These are phyloP conservation scores for Mortierella sp. DNA, from an alignment of 371 early-diverging fungal genomes.

Conservation along the genomic window DNA sequence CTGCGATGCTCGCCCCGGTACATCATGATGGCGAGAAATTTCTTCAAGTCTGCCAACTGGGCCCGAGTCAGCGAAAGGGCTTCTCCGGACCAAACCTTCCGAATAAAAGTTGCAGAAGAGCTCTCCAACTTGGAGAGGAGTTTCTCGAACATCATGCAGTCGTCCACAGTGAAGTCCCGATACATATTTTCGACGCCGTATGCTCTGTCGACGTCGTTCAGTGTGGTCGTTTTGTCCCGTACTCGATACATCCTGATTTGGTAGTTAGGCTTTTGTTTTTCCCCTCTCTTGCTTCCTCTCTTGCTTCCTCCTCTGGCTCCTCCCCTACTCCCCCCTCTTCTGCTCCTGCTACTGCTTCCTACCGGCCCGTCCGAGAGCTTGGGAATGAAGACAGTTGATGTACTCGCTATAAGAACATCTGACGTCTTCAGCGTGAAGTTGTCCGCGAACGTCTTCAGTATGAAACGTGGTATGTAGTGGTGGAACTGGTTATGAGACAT, in stretches of 20 bases:
- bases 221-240: constrained; percentile 1
- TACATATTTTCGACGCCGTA: constrained; percentile 36
- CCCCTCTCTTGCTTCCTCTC: no score
- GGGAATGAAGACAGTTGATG: no score
- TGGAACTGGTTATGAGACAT: constrained; percentile 18
- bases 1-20: constrained; percentile 15
- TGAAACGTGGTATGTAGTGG: constrained; percentile 45
- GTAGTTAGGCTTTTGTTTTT: no score
- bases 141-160: constrained; percentile 34
- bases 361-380: no score
- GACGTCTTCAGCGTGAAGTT: not conserved
- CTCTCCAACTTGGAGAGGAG: constrained; percentile 21
- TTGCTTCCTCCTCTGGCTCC: no score
- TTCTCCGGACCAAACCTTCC: constrained; percentile 6
- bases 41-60: constrained; percentile 20
- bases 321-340: no score
- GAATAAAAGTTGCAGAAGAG: constrained; percentile 24
- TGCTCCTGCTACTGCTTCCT: no score
- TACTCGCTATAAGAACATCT: not conserved
- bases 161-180: constrained; percentile 15
- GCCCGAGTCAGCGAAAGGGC: constrained; percentile 21
- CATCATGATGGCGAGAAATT: constrained; percentile 16
- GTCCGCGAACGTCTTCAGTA: constrained; percentile 29
- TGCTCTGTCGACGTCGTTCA: constrained; percentile 2
- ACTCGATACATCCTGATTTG: constrained; percentile 25